These are phyloP conservation scores for Amaranthus palmeri DNA, from an alignment of 148 eudicot species.

Conservation along the genomic window DNA sequence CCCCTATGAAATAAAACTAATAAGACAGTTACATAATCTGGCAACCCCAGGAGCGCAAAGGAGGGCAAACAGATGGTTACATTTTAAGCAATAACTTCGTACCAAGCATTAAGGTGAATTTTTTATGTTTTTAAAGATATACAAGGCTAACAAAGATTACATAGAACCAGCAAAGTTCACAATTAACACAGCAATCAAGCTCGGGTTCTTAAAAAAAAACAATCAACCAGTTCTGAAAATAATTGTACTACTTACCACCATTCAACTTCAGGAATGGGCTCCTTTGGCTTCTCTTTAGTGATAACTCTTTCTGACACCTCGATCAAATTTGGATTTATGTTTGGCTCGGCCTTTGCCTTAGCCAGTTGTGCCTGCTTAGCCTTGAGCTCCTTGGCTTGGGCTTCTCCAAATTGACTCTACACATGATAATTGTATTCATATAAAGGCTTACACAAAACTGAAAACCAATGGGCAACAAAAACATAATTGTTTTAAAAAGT, in stretches of 20 bases:
- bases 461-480: not conserved
- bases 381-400: constrained; percentile 87
- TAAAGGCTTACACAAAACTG: not conserved
- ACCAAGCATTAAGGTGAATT: too few relatives aligned
- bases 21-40: not conserved
- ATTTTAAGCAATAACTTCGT: not conserved
- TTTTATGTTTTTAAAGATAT: too few relatives aligned
- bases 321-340: constrained; percentile 92
- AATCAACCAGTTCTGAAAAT: not conserved
- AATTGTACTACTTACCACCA: constrained; percentile 72
- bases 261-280: constrained; percentile 84
- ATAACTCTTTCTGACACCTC: constrained; percentile 84
- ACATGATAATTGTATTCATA: not conserved
- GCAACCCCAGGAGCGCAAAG: not conserved
- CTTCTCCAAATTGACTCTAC: constrained; percentile 97
- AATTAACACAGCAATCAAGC: not conserved
- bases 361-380: constrained; percentile 92
- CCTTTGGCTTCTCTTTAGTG: constrained; percentile 75
- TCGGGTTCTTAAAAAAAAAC: constrained; percentile 1
- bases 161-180: too few relatives aligned
- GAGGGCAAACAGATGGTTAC: not conserved
- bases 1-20: not conserved
- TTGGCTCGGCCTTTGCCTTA: constrained; percentile 93
- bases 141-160: too few relatives aligned
- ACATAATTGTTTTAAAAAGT: not conserved